phyloP scores from a whole-genome alignment of 805 yeast genomes.

The Kodamaea kaohsiungensis region DNA sequence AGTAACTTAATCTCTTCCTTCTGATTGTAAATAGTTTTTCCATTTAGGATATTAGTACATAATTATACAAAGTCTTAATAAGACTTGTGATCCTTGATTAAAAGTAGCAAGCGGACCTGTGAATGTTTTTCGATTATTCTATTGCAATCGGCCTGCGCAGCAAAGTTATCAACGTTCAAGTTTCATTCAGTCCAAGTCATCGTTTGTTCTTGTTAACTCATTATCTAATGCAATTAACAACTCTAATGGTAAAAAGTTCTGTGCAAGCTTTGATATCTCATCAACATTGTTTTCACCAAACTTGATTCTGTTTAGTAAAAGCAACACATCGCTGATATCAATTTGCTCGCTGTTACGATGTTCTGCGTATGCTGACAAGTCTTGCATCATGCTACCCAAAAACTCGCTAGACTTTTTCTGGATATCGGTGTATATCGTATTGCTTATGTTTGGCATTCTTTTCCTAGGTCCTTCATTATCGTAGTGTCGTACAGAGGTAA shows the following conservation, averaged over 20 bases:
- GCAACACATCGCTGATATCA: conserved; percentile 35
- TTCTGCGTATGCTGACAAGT: conserved; percentile 36
- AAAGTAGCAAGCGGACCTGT: too few relatives aligned
- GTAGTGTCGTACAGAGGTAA: conserved; percentile 12
- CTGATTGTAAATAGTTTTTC: background rate
- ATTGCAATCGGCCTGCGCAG: background rate
- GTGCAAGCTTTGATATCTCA: conserved; percentile 33
- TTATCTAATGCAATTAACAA: conserved; percentile 33
- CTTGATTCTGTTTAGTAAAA: conserved; percentile 33
- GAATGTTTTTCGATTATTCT: background rate
- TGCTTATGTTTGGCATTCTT: background rate
- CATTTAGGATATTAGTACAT: background rate
- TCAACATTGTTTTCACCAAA: conserved; percentile 21
- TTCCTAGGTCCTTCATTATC: background rate
- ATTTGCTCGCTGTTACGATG: conserved; percentile 32
- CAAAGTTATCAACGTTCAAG: background rate
- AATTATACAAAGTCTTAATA: background rate
- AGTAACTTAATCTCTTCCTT: too few relatives aligned
- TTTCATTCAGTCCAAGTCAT: background rate
- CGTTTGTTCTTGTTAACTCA: conserved; percentile 9
- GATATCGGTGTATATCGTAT: conserved; percentile 18
- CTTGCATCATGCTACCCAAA: conserved; percentile 29
- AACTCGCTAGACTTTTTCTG: conserved; percentile 34
- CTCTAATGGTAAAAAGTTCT: conserved; percentile 38
- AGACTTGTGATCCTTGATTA: too few relatives aligned